Conservation (phyloP, 2,329 filamentous ascomycete genomes). For the Fusarium sp. region DNA sequence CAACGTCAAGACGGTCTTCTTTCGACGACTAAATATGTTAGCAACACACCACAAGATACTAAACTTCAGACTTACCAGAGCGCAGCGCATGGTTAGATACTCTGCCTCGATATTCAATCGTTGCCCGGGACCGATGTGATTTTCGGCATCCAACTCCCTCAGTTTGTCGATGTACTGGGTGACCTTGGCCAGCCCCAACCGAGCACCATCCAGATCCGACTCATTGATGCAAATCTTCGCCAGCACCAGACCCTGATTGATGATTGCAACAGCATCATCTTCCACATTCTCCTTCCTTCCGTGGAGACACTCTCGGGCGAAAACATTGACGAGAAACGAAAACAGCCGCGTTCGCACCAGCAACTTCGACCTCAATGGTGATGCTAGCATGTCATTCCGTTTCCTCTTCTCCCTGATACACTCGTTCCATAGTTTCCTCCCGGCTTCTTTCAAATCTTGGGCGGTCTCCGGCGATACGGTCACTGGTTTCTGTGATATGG, state of each 20-base stretch:
- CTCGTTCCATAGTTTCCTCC: slow-evolving; percentile 71
- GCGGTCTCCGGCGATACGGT: slow-evolving; percentile 8
- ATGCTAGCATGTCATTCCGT: slow-evolving; percentile 26
- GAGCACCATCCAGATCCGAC: slow-evolving; percentile 63
- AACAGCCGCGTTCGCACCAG: slow-evolving; percentile 58
- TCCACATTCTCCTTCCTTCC: slow-evolving; percentile 38
- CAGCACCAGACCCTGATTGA: slow-evolving; percentile 74
- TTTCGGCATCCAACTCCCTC: slow-evolving; percentile 7
- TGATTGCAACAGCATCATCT: slow-evolving; percentile 61
- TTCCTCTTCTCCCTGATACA: slow-evolving; percentile 60
- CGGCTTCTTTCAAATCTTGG: slow-evolving; percentile 62
- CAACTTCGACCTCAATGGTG: slow-evolving; percentile 42
- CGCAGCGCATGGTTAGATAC: slow-evolving; percentile 70
- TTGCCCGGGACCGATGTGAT: not conserved
- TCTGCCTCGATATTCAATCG: slow-evolving; percentile 59
- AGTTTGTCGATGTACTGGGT: slow-evolving; percentile 58
- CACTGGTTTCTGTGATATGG: slow-evolving; percentile 9
- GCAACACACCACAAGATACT: not conserved
- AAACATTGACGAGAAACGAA: slow-evolving; percentile 72
- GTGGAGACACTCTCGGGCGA: slow-evolving; percentile 53
- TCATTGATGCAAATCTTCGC: slow-evolving; percentile 60
- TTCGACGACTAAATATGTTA: slow-evolving; percentile 69
- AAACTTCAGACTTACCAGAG: slow-evolving; percentile 62
- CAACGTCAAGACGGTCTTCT: slow-evolving; percentile 74
- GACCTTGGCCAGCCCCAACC: slow-evolving; percentile 68